These are phyloP conservation scores for Vigna reflexopilosa DNA, from an alignment of 306 rosid species.

Conservation along the genomic window DNA sequence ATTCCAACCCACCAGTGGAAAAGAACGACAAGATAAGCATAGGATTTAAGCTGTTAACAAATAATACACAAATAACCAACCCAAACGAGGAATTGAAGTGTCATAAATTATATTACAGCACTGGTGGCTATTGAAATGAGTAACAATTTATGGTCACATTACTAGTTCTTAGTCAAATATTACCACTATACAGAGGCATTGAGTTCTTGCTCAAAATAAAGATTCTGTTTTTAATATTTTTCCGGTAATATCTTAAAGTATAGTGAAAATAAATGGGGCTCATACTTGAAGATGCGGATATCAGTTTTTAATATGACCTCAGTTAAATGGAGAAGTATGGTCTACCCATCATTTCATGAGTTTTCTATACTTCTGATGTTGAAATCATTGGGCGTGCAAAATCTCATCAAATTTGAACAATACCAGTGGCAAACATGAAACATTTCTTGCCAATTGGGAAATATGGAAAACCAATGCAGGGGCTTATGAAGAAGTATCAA, in stretches of 20 bases:
- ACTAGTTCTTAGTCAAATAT: slow-evolving; percentile 3
- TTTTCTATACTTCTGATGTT: slow-evolving; percentile 15
- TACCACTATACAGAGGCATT: slow-evolving; percentile 14
- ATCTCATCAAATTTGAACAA: slow-evolving; percentile 14
- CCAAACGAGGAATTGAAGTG: slow-evolving; percentile 11
- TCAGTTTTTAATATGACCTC: background rate
- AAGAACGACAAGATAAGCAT: slow-evolving; percentile 13
- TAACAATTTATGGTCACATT: slow-evolving; percentile 5
- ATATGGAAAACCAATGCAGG: slow-evolving; percentile 21
- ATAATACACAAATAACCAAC: slow-evolving; percentile 27
- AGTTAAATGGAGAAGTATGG: background rate
- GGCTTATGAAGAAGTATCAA: slow-evolving; percentile 24
- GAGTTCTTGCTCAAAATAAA: slow-evolving; percentile 10
- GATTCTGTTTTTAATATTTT: background rate
- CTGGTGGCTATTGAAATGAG: background rate
- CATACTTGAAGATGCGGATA: slow-evolving; percentile 26
- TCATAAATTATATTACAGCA: background rate
- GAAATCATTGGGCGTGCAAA: slow-evolving; percentile 35
- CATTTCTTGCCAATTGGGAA: slow-evolving; percentile 25
- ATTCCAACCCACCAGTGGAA: slow-evolving; percentile 14
- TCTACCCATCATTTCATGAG: background rate
- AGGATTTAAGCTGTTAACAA: slow-evolving; percentile 26
- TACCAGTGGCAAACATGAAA: slow-evolving; percentile 30
- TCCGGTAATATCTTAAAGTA: background rate
- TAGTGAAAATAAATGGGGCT: slow-evolving; percentile 30